A percentile compares a stretch with the other conserved stretches of the same genome.
Conservation (phyloP, 176 grass and related monocot genomes). For the Oryza australiensis region DNA sequence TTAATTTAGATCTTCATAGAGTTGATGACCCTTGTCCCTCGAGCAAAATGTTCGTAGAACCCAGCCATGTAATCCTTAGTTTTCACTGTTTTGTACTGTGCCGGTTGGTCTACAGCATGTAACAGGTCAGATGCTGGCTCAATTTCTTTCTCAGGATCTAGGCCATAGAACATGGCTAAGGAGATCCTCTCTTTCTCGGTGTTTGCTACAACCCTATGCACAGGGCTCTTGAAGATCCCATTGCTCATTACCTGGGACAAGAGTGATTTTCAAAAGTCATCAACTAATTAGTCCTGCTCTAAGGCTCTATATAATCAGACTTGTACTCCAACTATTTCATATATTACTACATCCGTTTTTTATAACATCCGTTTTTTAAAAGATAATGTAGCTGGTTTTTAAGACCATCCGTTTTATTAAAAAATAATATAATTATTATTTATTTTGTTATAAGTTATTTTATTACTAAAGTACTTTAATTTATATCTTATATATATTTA, state of each 20-base stretch:
- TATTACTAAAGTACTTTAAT: no score
- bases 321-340: no score
- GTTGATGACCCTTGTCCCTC: conserved; percentile 38
- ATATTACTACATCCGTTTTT: no score
- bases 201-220: conserved; percentile 56
- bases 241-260: conserved; percentile 53
- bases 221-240: conserved; percentile 45
- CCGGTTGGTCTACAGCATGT: neutral
- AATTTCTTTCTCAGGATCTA: conserved; percentile 35
- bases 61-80: conserved; percentile 33
- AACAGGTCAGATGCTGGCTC: conserved; percentile 42
- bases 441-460: no score
- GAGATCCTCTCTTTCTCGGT: conserved; percentile 41
- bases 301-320: no score
- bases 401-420: no score
- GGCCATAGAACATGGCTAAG: conserved; percentile 48
- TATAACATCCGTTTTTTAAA: no score
- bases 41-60: conserved; percentile 26
- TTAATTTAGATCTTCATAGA: conserved; percentile 34
- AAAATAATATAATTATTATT: no score
- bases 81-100: conserved; percentile 36
- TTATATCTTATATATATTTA: no score
- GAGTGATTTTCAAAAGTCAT: no score
- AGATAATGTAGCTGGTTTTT: no score
- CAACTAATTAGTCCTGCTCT: no score